Evolutionary conservation across 1,139 yeast genomes (phyloP), one percentile per base, ranked within the genome.

Genomic region (Suhomyces chickasaworum): DNA sequence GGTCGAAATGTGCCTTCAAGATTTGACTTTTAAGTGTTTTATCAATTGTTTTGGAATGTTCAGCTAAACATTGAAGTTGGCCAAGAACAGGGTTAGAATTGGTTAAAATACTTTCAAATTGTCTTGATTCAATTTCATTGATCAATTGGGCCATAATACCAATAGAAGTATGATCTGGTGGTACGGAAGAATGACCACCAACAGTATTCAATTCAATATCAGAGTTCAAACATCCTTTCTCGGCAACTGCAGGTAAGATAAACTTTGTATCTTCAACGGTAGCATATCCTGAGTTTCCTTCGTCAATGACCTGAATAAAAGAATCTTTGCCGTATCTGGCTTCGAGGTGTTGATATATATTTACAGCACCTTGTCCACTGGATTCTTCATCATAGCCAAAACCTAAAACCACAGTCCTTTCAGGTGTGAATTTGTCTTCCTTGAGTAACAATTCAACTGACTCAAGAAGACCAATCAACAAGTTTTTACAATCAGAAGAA

Each of bases 191-290:
- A 56, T 77, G 81, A 0, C 81, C 81, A 27, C 81, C 81, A 8
- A 75, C 73, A 15, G 78, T 71, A 43, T 53, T 64, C 40, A 77
- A 56, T 9, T 67, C 71, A 38, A 77, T 64, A 7, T 60, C 51
- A 0, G 75, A 58, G 52, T 75, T 72, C 22, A 73, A 44, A 47
- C 69, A 64, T 0, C 81, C 81, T 57, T 77, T 77, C 54, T 77
- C 81, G 6, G 73, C 77, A 5, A 78, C 73, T 3, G 76, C 77
- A 1, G 89, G 85, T 32, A 77, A 58, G 4, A 86, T 85, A 52
- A 81, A 66, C 56, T 71, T 73, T 42, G 68, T 57, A 6, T 81
- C 82, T 47, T 72, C 75, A 9, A 67, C 56, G 8, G 66, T 72
- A 2, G 63, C 51, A 39, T 57, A 59, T 0, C 73, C 70, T 5